phyloP scores from a whole-genome alignment of 1,284 basidiomycete genomes.

The Taiwanofungus camphoratus region DNA sequence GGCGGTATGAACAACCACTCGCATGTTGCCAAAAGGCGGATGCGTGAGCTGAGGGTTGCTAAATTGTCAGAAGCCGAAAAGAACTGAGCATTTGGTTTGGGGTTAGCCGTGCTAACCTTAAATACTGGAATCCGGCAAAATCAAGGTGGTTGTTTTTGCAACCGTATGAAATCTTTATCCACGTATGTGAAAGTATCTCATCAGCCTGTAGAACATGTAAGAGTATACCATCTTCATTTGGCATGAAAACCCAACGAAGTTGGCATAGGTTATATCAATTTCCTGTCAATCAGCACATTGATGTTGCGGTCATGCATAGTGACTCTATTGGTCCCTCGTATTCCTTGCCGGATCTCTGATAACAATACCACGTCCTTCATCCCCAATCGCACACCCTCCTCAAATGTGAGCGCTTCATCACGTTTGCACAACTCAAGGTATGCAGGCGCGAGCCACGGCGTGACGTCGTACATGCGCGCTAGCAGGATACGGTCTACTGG shows the following conservation, averaged over 20 bases:
- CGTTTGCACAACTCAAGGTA: conserved; percentile 21
- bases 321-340: conserved; percentile 6
- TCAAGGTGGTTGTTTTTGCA: no score
- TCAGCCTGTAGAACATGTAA: no score
- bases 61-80: conserved; percentile 21
- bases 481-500: conserved; percentile 22
- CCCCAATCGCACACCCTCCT: conserved; percentile 21
- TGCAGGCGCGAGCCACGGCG: conserved; percentile 18
- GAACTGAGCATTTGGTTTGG: no score
- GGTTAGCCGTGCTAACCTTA: no score
- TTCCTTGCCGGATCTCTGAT: conserved; percentile 13
- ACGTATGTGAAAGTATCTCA: no score
- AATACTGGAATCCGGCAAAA: no score
- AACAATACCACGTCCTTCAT: conserved; percentile 20
- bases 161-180: no score
- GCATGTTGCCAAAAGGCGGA: conserved; percentile 48
- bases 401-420: conserved; percentile 18
- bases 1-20: conserved; percentile 74
- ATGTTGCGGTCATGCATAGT: conserved; percentile 6
- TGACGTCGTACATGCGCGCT: conserved; percentile 19
- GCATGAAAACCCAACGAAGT: no score
- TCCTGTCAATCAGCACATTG: conserved; percentile 2
- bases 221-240: no score
- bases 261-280: conserved; percentile 3
- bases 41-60: conserved; percentile 48